Conservation (phyloP, 2,329 filamentous ascomycete genomes). For the Colletotrichum cuscutae region DNA sequence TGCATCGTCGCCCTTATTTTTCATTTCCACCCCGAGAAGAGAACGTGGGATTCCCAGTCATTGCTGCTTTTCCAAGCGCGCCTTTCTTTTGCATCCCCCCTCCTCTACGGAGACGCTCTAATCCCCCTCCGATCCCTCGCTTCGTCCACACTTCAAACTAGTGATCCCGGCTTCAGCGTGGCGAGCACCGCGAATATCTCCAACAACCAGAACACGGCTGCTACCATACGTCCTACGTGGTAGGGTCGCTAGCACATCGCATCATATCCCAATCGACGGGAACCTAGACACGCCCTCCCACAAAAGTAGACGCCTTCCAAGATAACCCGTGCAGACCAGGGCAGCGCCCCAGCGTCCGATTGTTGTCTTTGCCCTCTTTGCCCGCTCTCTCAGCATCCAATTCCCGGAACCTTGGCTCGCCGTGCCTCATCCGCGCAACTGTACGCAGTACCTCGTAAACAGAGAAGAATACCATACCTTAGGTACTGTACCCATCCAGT, state of each 20-base stretch:
- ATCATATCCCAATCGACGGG: background rate
- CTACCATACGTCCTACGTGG: too few species aligned
- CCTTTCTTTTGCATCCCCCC: conserved; percentile 21
- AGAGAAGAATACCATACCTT: background rate
- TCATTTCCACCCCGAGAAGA: conserved; percentile 11
- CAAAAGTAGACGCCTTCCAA: background rate
- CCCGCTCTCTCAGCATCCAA: background rate
- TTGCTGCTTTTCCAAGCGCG: conserved; percentile 13
- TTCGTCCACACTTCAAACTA: background rate
- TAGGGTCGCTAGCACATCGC: background rate
- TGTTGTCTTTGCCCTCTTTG: background rate
- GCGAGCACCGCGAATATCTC: conserved; percentile 1
- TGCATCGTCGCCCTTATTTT: conserved; percentile 19
- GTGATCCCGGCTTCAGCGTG: background rate
- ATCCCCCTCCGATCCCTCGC: conserved; percentile 6
- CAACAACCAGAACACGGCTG: background rate
- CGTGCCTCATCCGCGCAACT: conserved; percentile 4
- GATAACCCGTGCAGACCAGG: conserved; percentile 11
- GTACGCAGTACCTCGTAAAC: too few species aligned
- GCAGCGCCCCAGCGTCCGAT: conserved; percentile 7
- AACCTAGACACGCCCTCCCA: background rate
- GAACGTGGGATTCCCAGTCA: background rate
- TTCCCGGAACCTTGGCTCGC: conserved; percentile 5
- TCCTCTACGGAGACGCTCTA: background rate
- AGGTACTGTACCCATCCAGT: conserved; percentile 22